phyloP scores from a whole-genome alignment of 345 rosid genomes.

The Hevea brasiliensis region DNA sequence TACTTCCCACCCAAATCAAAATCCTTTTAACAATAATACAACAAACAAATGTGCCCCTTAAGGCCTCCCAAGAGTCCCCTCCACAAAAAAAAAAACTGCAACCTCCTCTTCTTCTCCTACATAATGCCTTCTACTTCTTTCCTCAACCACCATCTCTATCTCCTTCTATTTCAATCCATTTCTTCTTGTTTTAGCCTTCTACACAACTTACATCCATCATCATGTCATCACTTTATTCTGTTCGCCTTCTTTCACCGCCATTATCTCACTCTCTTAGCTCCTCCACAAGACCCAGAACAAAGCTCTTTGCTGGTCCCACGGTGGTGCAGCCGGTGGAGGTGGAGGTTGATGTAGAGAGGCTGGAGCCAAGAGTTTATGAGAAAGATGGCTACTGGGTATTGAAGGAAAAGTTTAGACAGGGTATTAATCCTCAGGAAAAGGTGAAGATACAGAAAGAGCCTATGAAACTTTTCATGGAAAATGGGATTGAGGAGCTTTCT shows the following conservation, averaged over 20 bases:
- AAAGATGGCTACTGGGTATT: conserved; percentile 70
- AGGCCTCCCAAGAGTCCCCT: conserved; percentile 46
- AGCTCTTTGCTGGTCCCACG: conserved; percentile 27
- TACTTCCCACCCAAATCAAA: background rate
- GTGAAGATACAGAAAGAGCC: conserved; percentile 85
- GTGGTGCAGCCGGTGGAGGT: conserved; percentile 25
- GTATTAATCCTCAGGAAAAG: conserved; percentile 88
- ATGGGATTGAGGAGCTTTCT: conserved; percentile 68
- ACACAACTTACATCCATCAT: conserved; percentile 2
- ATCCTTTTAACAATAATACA: too few relatives aligned
- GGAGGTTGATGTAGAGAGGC: conserved; percentile 51
- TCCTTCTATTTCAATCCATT: background rate
- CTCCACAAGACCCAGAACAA: conserved; percentile 43
- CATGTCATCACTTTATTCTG: conserved; percentile 57
- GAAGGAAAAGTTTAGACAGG: conserved; percentile 82
- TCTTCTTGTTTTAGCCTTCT: too few relatives aligned
- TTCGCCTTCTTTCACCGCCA: conserved; percentile 45
- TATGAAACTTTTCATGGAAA: conserved; percentile 79
- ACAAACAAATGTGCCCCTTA: conserved; percentile 49
- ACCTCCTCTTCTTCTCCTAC: conserved; percentile 16
- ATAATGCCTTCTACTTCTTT: conserved; percentile 7
- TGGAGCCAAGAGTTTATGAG: conserved; percentile 83
- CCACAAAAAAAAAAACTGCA: background rate
- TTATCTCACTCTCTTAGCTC: conserved; percentile 21
- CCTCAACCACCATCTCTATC: background rate